Percentiles rank a stretch among this genome's conserved stretches.
These are phyloP conservation scores for Wickerhamiella hasegawae DNA, from an alignment of 805 yeast species.

Conservation along the genomic window DNA sequence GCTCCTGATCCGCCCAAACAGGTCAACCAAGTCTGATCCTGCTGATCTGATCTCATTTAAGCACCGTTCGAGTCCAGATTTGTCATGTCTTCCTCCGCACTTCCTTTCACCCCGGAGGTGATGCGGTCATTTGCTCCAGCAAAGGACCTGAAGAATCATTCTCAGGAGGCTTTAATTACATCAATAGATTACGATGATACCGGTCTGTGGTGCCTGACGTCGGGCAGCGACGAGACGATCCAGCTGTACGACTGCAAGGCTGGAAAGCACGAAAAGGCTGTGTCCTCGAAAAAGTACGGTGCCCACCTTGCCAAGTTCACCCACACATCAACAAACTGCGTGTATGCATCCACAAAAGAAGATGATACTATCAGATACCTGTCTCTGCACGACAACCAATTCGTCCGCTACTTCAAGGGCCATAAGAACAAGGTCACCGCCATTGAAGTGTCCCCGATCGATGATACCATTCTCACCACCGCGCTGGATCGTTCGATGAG, in stretches of 20 bases:
- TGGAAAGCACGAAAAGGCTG: slow-evolving; percentile 45
- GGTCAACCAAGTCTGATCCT: too few species aligned
- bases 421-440: slow-evolving; percentile 64
- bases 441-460: slow-evolving; percentile 56
- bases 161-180: slow-evolving; percentile 17
- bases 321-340: slow-evolving; percentile 51
- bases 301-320: slow-evolving; percentile 76
- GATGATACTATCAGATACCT: slow-evolving; percentile 48
- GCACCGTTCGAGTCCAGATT: too few species aligned
- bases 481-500: slow-evolving; percentile 68
- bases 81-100: neutral
- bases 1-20: too few species aligned
- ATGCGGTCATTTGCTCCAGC: slow-evolving; percentile 6
- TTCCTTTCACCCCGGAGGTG: slow-evolving; percentile 1
- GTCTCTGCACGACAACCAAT: slow-evolving; percentile 61
- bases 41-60: too few species aligned
- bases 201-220: slow-evolving; percentile 59
- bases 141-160: slow-evolving; percentile 3
- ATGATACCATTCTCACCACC: slow-evolving; percentile 48
- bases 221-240: slow-evolving; percentile 70
- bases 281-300: slow-evolving; percentile 82
- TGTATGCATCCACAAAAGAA: slow-evolving; percentile 71
- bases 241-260: slow-evolving; percentile 62
- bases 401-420: slow-evolving; percentile 73
- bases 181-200: slow-evolving; percentile 59